These are phyloP conservation scores for Cryptococcus sp. DNA, from an alignment of 1,284 basidiomycete species.

Conservation along the genomic window DNA sequence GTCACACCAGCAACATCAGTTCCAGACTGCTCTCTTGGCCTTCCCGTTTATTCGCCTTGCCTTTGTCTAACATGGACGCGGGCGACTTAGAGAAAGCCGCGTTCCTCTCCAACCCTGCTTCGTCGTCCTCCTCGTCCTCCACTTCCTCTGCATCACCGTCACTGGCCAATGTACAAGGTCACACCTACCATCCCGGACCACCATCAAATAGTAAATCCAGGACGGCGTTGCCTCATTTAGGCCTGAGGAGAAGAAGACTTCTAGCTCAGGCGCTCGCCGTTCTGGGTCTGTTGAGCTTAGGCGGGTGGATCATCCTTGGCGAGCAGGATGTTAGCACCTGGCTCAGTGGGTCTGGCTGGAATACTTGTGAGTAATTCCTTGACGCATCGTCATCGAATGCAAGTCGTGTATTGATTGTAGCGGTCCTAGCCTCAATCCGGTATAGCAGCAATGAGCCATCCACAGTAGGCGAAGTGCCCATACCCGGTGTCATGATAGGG, in stretches of 20 bases:
- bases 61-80: background rate
- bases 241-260: background rate
- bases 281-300: background rate
- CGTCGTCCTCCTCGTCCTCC: background rate
- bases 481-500: slow-evolving; percentile 10
- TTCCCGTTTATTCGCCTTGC: background rate
- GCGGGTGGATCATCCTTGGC: background rate
- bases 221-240: background rate
- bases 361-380: no score
- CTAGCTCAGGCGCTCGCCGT: background rate
- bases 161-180: background rate
- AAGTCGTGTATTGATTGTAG: no score
- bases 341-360: background rate
- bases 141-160: background rate
- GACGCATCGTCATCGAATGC: no score
- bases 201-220: no score
- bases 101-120: background rate
- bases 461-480: background rate
- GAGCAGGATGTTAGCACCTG: background rate
- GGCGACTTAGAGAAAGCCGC: background rate
- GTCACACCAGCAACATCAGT: no score
- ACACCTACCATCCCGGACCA: background rate
- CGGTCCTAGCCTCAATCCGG: no score
- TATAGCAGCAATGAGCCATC: no score
- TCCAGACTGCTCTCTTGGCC: no score